phyloP scores from a whole-genome alignment of 2,329 filamentous ascomycete species.

The Zopfia rhizophila region DNA sequence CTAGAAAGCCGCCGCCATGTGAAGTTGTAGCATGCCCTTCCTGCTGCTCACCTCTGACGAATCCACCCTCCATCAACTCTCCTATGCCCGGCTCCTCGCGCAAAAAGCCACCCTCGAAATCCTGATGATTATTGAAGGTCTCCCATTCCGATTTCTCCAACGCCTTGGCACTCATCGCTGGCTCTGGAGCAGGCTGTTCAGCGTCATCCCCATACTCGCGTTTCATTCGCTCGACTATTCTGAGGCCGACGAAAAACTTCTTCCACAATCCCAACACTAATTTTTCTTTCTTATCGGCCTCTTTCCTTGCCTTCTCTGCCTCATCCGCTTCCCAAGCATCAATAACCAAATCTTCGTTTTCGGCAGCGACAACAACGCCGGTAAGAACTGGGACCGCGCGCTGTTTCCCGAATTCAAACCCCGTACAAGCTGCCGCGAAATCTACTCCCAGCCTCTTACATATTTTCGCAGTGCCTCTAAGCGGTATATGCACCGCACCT shows the following conservation, averaged over 20 bases:
- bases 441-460: slow-evolving; percentile 88
- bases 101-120: slow-evolving; percentile 56
- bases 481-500: slow-evolving; percentile 86
- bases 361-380: slow-evolving; percentile 87
- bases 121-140: slow-evolving; percentile 38
- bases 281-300: slow-evolving; percentile 84
- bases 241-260: slow-evolving; percentile 85
- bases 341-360: slow-evolving; percentile 78
- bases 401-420: slow-evolving; percentile 94
- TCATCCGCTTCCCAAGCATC: slow-evolving; percentile 79
- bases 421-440: slow-evolving; percentile 92
- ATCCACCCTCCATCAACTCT: slow-evolving; percentile 24
- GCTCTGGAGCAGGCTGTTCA: slow-evolving; percentile 30
- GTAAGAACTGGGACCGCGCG: slow-evolving; percentile 93
- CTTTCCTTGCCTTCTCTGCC: slow-evolving; percentile 77
- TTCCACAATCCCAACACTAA: slow-evolving; percentile 81
- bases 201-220: slow-evolving; percentile 76
- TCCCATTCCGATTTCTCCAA: slow-evolving; percentile 57
- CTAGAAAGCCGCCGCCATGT: slow-evolving; percentile 48
- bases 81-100: slow-evolving; percentile 37
- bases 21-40: slow-evolving; percentile 27
- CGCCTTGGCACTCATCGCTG: slow-evolving; percentile 68
- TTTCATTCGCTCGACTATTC: slow-evolving; percentile 80
- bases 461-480: slow-evolving; percentile 78
- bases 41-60: slow-evolving; percentile 30